Percentiles rank a stretch among this genome's conserved stretches.
phyloP scores from a whole-genome alignment of 257 asterid genomes.

The Cynanchum wilfordii region DNA sequence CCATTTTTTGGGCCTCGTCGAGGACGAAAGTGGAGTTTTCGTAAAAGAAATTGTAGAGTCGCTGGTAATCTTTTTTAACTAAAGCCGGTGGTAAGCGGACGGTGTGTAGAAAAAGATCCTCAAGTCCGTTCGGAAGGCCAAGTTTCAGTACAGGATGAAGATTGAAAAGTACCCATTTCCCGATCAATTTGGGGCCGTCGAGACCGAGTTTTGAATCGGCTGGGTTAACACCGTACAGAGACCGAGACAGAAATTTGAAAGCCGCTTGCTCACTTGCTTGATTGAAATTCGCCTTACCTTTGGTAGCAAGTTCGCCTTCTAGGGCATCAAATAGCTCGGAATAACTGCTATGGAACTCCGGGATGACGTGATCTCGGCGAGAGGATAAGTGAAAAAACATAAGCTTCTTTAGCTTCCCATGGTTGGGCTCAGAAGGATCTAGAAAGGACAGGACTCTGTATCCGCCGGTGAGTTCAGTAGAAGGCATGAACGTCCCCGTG shows the following conservation, averaged over 20 bases:
- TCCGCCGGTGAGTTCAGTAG: slow-evolving; percentile 75
- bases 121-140: slow-evolving; percentile 52
- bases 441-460: slow-evolving; percentile 64
- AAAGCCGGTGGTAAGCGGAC: slow-evolving; percentile 54
- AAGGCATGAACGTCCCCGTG: slow-evolving; percentile 83
- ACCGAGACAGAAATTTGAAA: slow-evolving; percentile 55
- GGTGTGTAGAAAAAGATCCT: slow-evolving; percentile 56
- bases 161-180: slow-evolving; percentile 67
- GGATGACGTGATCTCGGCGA: slow-evolving; percentile 57
- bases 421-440: slow-evolving; percentile 82
- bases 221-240: slow-evolving; percentile 61
- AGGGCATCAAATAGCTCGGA: slow-evolving; percentile 38
- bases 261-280: slow-evolving; percentile 64
- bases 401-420: slow-evolving; percentile 55
- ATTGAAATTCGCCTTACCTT: slow-evolving; percentile 50
- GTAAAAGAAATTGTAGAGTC: slow-evolving; percentile 58
- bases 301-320: slow-evolving; percentile 42
- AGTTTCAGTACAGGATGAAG: slow-evolving; percentile 56
- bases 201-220: slow-evolving; percentile 41
- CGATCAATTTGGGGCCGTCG: slow-evolving; percentile 58
- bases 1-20: slow-evolving; percentile 56
- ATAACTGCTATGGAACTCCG: slow-evolving; percentile 54
- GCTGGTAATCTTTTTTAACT: slow-evolving; percentile 52
- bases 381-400: slow-evolving; percentile 49
- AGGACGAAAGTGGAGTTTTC: slow-evolving; percentile 43